phyloP scores from a whole-genome alignment of 192 early-diverging fungal genomes.

The Helicostylum pulchrum region DNA sequence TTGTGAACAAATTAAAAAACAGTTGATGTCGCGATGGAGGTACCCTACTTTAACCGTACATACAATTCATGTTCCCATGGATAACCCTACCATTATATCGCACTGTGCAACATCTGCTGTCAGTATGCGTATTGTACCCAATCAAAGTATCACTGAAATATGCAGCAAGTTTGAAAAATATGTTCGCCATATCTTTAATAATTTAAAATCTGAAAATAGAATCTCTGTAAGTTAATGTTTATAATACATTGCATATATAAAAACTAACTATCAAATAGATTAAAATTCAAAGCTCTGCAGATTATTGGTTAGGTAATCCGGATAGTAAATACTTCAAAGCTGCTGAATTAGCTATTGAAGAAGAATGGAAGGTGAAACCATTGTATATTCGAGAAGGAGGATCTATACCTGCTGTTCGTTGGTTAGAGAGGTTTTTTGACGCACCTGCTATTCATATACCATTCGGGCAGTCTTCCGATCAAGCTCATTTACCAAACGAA shows the following conservation, averaged over 20 bases:
- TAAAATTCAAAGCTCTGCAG: constrained; percentile 60
- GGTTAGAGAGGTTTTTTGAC: constrained; percentile 61
- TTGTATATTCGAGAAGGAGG: constrained; percentile 73
- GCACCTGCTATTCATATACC: constrained; percentile 68
- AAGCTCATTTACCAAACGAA: constrained; percentile 69
- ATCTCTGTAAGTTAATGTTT: constrained; percentile 37
- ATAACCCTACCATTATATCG: constrained; percentile 68
- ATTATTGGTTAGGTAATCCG: constrained; percentile 75
- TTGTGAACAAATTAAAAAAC: constrained; percentile 12
- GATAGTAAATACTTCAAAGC: constrained; percentile 62
- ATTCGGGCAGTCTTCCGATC: constrained; percentile 67
- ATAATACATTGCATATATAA: no score
- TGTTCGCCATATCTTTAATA: constrained; percentile 48
- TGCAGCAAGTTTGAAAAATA: constrained; percentile 50
- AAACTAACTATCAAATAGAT: constrained; percentile 34
- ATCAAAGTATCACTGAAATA: constrained; percentile 62
- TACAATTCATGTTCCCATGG: constrained; percentile 65
- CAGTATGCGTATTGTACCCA: constrained; percentile 72
- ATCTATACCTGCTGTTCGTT: constrained; percentile 69
- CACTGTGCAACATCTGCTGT: constrained; percentile 58
- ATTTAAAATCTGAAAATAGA: constrained; percentile 42
- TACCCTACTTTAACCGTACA: constrained; percentile 71
- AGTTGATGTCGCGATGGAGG: constrained; percentile 70
- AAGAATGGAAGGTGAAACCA: constrained; percentile 58
- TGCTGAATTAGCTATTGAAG: constrained; percentile 57